Evolutionary conservation across 257 asterid species (phyloP), one percentile per base, ranked within the genome.

Genomic region (Fraxinus americana): DNA sequence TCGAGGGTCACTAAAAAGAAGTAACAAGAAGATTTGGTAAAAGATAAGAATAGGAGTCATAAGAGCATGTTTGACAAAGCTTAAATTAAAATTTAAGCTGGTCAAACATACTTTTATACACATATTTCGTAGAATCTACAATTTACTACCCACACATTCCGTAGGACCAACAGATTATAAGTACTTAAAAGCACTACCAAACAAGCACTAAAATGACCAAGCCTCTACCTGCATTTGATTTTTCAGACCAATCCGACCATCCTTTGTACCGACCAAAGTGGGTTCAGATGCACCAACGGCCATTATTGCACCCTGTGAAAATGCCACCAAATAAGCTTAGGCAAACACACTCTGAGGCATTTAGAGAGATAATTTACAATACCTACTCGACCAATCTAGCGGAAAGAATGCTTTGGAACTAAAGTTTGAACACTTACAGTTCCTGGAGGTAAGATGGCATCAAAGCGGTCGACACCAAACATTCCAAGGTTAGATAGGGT

Each of bases 391-490:
- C 71, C 50, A 81, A 70, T 29, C 27, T 23, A 48, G 25, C 6
- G 27, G 10, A 34, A 43, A 41, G 10, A 25, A 29, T 72, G 45
- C 16, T 71, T 27, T 73, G 17, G 3, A 1, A 67, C 29, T 48
- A 43, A 67, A 71, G n/a, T 39, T 67, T 6, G 36, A 63, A 76
- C 52, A 79, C 97, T 86, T 85, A 93, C 99, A 83, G 98, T 93
- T 90, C 99, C 99, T 25, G 98, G 99, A 4, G 99, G 98, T 86
- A 95, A 87, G 85, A 95, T 95, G 85, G 98, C 99, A 83, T 93
- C 99, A 77, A 95, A 95, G 6, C 96, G 96, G 80, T 95, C 99
- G 66, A 91, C 97, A 5, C 99, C 99, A 77, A 95, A 95, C 99
- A 95, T 95, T 77, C 99, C 98, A 48, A 95, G 97, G 91, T 95